A percentile compares a stretch with the other conserved stretches of the same genome.
These are phyloP conservation scores for Podospora appendiculata DNA, from an alignment of 495 filamentous ascomycete genomes.

Conservation along the genomic window DNA sequence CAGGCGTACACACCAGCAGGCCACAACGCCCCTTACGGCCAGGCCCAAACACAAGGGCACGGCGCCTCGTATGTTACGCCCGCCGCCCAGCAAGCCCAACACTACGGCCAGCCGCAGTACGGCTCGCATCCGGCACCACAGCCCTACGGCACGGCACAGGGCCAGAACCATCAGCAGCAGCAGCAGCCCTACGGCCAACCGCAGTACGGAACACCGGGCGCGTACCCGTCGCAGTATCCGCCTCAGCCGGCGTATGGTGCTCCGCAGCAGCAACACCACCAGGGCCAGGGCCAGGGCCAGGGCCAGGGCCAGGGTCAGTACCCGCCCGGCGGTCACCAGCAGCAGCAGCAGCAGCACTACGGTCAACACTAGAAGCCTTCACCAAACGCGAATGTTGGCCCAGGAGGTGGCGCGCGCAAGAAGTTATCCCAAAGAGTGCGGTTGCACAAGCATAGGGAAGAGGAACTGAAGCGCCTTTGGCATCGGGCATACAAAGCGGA, in stretches of 20 bases:
- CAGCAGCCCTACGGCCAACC: slow-evolving; percentile 3
- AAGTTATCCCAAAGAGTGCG: too few relatives aligned
- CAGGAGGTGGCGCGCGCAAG: too few relatives aligned
- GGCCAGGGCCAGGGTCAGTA: not conserved
- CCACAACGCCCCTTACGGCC: not conserved
- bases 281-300: not conserved
- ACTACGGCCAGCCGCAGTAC: not conserved
- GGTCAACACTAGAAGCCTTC: not conserved
- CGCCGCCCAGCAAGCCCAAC: slow-evolving; percentile 2
- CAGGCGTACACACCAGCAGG: slow-evolving; percentile 5
- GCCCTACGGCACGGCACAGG: not conserved
- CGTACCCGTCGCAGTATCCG: not conserved
- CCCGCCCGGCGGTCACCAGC: not conserved
- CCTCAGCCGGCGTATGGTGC: slow-evolving; percentile 11
- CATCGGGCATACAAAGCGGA: too few relatives aligned
- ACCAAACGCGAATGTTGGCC: too few relatives aligned
- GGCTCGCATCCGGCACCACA: not conserved
- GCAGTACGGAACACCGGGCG: not conserved
- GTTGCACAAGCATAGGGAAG: too few relatives aligned
- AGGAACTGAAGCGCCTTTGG: too few relatives aligned
- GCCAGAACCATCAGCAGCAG: not conserved
- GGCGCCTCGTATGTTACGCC: not conserved
- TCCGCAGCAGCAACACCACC: slow-evolving; percentile 14
- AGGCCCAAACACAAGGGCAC: slow-evolving; percentile 1
- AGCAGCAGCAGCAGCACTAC: not conserved